These are phyloP conservation scores for Trichosporon sp. DNA, from an alignment of 1,284 basidiomycete species.

Conservation along the genomic window DNA sequence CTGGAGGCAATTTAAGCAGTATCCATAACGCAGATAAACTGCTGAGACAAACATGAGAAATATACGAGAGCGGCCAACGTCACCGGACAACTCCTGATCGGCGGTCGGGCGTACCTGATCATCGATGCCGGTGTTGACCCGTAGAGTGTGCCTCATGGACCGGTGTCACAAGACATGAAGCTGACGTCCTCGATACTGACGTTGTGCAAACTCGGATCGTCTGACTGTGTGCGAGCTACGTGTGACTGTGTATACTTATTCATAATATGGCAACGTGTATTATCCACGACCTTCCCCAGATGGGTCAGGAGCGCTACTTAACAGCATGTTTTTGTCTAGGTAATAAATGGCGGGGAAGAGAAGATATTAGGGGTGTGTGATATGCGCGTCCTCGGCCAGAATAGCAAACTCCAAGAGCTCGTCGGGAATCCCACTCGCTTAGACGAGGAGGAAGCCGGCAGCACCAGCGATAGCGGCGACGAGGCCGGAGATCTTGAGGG, in stretches of 20 bases:
- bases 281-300: background rate
- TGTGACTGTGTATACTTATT: background rate
- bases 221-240: background rate
- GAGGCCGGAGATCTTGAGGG: background rate
- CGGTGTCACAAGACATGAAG: too few species aligned
- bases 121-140: background rate
- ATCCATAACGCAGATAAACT: background rate
- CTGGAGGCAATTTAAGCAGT: background rate
- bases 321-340: background rate
- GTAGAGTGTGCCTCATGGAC: too few species aligned
- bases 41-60: background rate
- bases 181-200: too few species aligned
- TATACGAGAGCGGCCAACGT: background rate
- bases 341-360: background rate
- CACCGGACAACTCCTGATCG: background rate
- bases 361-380: background rate
- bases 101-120: background rate
- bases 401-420: too few species aligned
- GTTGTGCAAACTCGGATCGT: too few species aligned
- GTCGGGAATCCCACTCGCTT: too few species aligned
- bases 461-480: slow-evolving; percentile 8
- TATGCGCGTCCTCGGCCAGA: background rate
- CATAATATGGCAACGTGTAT: background rate
- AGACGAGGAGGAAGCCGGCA: slow-evolving; percentile 14
- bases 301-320: background rate